phyloP scores from a whole-genome alignment of 1,284 basidiomycete genomes.

The Ceratobasidium sp. region DNA sequence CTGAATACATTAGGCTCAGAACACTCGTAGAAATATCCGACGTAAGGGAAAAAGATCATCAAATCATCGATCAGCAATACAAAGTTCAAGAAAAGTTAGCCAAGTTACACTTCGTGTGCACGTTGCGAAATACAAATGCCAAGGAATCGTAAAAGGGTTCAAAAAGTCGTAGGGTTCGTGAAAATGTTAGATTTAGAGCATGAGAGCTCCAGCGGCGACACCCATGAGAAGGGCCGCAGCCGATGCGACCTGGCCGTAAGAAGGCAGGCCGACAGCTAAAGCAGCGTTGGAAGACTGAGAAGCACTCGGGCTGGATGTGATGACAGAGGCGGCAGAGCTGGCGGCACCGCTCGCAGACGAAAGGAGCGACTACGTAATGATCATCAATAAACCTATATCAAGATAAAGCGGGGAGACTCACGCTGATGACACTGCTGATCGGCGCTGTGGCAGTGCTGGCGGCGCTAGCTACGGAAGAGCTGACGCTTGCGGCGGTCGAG shows the following conservation, averaged over 20 bases:
- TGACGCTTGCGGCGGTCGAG: constrained; percentile 1
- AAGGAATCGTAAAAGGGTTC: constrained; percentile 6
- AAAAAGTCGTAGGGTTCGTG: constrained; percentile 20
- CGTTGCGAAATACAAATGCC: neutral
- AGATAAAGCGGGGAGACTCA: constrained; percentile 15
- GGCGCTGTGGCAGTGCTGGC: constrained; percentile 23
- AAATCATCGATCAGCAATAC: constrained; percentile 14
- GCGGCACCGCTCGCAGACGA: constrained; percentile 6
- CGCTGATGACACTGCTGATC: constrained; percentile 14
- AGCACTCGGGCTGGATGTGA: neutral
- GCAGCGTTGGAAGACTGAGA: constrained; percentile 27
- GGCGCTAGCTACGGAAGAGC: constrained; percentile 10
- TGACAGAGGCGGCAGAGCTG: neutral
- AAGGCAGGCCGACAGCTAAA: constrained; percentile 15
- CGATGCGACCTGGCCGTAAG: constrained; percentile 19
- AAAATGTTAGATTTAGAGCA: constrained; percentile 25
- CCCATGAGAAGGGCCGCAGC: constrained; percentile 30
- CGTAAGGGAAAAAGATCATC: constrained; percentile 22
- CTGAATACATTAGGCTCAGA: constrained; percentile 14
- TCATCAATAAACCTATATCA: constrained; percentile 6
- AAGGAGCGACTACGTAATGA: constrained; percentile 14
- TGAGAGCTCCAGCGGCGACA: constrained; percentile 28
- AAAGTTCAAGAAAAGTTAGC: constrained; percentile 4
- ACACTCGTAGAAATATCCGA: constrained; percentile 39
- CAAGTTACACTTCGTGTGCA: constrained; percentile 25